phyloP scores from a whole-genome alignment of 345 rosid genomes.

The Syzygium jambos region DNA sequence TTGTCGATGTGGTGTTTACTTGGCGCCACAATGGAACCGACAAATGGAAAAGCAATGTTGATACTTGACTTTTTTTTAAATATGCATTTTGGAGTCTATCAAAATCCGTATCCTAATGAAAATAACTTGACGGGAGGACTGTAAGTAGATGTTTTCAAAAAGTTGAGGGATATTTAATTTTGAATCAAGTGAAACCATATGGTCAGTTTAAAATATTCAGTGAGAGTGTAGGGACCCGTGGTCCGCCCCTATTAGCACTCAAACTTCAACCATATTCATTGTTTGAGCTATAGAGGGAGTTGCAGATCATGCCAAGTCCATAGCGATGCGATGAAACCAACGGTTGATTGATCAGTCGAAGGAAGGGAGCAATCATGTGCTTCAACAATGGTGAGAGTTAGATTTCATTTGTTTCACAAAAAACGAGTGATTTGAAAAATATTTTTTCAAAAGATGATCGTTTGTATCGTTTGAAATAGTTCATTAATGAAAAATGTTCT shows the following conservation, averaged over 20 bases:
- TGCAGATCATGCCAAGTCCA: background rate
- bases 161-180: background rate
- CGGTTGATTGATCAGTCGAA: background rate
- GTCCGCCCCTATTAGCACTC: background rate
- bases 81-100: background rate
- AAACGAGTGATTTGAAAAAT: background rate
- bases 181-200: background rate
- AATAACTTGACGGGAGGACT: background rate
- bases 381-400: background rate
- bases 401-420: background rate
- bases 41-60: background rate
- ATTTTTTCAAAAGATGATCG: no score
- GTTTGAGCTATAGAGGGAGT: background rate
- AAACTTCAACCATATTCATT: background rate
- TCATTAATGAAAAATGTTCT: background rate
- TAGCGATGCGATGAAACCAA: background rate
- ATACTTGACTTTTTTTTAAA: background rate
- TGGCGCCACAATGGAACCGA: background rate
- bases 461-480: rapidly evolving
- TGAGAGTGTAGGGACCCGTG: background rate
- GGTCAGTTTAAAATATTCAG: background rate
- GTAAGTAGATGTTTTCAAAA: background rate
- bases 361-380: background rate
- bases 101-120: background rate
- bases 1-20: background rate